Conservation (phyloP, 2,329 filamentous ascomycete species). For the Nemania sp. region DNA sequence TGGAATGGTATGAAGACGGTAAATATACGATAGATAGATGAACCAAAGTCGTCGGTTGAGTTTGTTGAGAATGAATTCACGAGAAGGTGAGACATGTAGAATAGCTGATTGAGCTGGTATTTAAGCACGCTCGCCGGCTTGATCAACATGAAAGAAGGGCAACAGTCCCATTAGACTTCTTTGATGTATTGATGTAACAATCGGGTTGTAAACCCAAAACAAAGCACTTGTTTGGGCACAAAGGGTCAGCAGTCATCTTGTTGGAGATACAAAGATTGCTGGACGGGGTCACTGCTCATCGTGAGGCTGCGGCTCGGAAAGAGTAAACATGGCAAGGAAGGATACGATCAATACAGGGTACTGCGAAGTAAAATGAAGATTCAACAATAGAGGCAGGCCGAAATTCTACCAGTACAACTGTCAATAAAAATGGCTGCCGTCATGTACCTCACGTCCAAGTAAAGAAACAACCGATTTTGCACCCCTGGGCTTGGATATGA, state of each 20-base stretch:
- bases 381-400: slow-evolving; percentile 31
- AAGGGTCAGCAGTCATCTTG: slow-evolving; percentile 8
- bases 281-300: neutral
- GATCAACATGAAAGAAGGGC: neutral
- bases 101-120: neutral
- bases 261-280: neutral
- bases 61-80: neutral
- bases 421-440: slow-evolving; percentile 34
- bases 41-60: neutral
- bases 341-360: neutral
- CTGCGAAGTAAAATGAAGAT: slow-evolving; percentile 18
- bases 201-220: neutral
- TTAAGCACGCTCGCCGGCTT: neutral
- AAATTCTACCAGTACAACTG: slow-evolving; percentile 39
- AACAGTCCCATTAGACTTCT: too few species aligned
- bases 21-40: neutral
- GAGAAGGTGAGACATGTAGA: neutral
- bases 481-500: slow-evolving; percentile 33
- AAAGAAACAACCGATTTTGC: slow-evolving; percentile 31
- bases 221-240: neutral
- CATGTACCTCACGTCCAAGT: slow-evolving; percentile 31
- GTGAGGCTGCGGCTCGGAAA: neutral
- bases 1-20: neutral
- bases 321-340: neutral
- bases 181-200: neutral